Percentiles rank a stretch among this genome's conserved stretches.
phyloP scores from a whole-genome alignment of 768 basidiomycete genomes.

The Podaxis sp. region DNA sequence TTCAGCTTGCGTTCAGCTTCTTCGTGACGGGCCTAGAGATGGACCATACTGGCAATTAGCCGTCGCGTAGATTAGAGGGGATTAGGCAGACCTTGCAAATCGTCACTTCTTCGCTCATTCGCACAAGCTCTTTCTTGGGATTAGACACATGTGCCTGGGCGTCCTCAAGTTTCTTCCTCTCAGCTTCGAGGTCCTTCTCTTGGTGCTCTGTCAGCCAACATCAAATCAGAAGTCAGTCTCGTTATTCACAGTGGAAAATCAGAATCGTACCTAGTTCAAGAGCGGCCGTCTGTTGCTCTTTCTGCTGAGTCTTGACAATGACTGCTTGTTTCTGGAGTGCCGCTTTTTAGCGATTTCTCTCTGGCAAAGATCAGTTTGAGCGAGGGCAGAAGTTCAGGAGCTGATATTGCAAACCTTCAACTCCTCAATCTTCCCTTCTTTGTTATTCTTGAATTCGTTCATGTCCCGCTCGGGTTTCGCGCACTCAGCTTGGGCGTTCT shows the following conservation, averaged over 20 bases:
- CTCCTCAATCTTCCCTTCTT: constrained; percentile 94
- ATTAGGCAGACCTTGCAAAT: constrained; percentile 41
- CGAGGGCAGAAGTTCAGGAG: neutral
- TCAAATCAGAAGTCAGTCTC: neutral
- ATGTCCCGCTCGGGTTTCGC: constrained; percentile 94
- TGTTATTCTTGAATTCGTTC: constrained; percentile 98
- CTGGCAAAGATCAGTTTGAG: neutral
- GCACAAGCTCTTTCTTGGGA: constrained; percentile 62
- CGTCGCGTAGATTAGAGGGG: neutral
- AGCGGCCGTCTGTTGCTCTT: constrained; percentile 82
- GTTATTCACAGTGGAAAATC: neutral
- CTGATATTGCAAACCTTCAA: constrained; percentile 62
- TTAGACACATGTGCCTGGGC: constrained; percentile 47
- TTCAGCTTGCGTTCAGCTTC: constrained; percentile 71
- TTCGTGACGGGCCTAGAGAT: constrained; percentile 50
- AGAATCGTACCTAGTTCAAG: constrained; percentile 77
- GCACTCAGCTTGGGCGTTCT: constrained; percentile 71
- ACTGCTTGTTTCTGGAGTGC: constrained; percentile 80
- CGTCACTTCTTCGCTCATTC: constrained; percentile 49
- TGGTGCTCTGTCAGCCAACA: constrained; percentile 61
- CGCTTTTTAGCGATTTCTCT: constrained; percentile 44
- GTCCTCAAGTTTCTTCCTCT: constrained; percentile 43
- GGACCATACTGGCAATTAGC: neutral
- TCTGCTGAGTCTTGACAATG: constrained; percentile 81
- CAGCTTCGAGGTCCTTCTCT: constrained; percentile 65